phyloP scores from a whole-genome alignment of 73 alveolate genomes.

The Tetrahymena thermophila region DNA sequence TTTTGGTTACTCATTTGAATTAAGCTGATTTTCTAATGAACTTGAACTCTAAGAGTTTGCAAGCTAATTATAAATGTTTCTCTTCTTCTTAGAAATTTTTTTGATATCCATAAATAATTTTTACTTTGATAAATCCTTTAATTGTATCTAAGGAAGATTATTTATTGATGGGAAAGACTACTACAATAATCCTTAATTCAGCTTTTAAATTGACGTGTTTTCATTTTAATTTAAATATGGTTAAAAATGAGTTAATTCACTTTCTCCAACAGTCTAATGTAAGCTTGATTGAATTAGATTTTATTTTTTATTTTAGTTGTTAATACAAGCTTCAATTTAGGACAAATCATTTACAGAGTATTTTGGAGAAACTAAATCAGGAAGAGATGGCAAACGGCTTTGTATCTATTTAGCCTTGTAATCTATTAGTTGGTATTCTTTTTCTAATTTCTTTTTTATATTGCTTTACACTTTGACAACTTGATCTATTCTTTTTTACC shows the following conservation, averaged over 20 bases:
- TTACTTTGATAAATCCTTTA: neutral
- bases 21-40: neutral
- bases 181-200: too few species aligned
- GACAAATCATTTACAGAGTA: neutral
- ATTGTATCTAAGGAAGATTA: neutral
- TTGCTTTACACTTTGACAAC: neutral
- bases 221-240: neutral
- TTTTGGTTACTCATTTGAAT: neutral
- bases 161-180: neutral
- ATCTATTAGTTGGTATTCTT: neutral
- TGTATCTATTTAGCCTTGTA: neutral
- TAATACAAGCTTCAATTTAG: neutral
- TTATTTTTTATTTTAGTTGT: neutral
- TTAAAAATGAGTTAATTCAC: neutral
- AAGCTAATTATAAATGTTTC: neutral
- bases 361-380: neutral
- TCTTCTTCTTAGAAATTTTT: neutral
- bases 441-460: neutral
- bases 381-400: neutral
- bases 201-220: neutral
- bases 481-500: neutral
- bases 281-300: neutral
- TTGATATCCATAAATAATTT: neutral
- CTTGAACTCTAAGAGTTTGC: neutral
- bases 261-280: neutral